A percentile compares a stretch with the other conserved stretches of the same genome.
Evolutionary conservation across 2,329 filamentous ascomycete species (phyloP).

Genomic region (Colletotrichum sp.): DNA sequence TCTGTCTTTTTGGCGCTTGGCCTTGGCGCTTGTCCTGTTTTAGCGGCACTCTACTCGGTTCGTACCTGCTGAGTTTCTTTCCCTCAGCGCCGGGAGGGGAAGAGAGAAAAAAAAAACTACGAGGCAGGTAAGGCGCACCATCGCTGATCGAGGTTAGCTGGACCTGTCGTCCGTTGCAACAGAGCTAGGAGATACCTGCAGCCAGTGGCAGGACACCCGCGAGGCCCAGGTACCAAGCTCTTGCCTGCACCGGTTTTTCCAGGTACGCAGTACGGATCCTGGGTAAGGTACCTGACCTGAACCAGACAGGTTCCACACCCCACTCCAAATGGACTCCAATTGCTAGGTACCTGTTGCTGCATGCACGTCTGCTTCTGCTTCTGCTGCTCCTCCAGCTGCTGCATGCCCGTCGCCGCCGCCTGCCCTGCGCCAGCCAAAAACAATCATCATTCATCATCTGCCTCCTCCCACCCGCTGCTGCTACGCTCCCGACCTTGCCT

Average conservation of each 20-base stretch:
- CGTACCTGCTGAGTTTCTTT: background rate
- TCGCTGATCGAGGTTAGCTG: background rate
- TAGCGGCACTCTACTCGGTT: background rate
- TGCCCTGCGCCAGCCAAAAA: conserved; percentile 1
- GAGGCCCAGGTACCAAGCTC: background rate
- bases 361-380: background rate
- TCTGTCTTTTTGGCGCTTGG: background rate
- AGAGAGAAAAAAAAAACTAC: background rate
- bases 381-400: background rate
- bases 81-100: background rate
- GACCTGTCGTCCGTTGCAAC: conserved; percentile 1
- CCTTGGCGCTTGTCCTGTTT: background rate
- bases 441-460: conserved; percentile 10
- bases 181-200: background rate
- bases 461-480: background rate
- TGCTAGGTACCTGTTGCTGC: background rate
- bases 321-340: background rate
- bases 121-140: background rate
- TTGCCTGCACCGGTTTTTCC: background rate
- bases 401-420: background rate
- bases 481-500: background rate
- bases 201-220: background rate
- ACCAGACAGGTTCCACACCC: background rate
- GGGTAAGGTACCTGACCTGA: background rate
- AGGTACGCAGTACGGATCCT: background rate